Evolutionary conservation across 2,329 filamentous ascomycete genomes (phyloP).

Genomic region (Monosporascus sp.): DNA sequence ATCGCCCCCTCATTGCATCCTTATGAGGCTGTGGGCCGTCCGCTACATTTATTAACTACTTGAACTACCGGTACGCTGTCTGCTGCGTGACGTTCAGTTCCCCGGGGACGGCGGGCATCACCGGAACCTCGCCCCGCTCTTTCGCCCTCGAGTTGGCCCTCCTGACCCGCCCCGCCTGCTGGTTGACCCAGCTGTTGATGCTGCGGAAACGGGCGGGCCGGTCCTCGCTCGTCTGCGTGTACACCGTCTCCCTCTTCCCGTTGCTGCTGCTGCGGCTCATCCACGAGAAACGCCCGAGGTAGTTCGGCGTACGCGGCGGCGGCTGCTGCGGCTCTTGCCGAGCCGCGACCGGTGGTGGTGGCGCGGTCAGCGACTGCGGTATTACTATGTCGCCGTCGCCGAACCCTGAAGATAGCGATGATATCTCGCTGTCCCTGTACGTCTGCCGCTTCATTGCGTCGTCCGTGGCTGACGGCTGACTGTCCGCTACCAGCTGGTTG

Average conservation of each 20-base stretch:
- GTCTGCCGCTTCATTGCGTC: conserved; percentile 28
- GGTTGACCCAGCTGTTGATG: conserved; percentile 59
- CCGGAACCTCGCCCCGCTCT: conserved; percentile 22
- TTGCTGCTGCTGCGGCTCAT: conserved; percentile 17
- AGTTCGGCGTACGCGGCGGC: conserved; percentile 9
- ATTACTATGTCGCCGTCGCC: conserved; percentile 56
- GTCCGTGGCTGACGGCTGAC: conserved; percentile 31
- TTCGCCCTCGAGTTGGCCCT: conserved; percentile 37
- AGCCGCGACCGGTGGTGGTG: conserved; percentile 6
- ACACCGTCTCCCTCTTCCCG: conserved; percentile 42
- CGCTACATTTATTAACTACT: neutral
- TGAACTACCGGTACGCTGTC: conserved; percentile 16
- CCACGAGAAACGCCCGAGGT: conserved; percentile 31
- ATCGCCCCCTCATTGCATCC: neutral
- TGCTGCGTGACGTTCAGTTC: conserved; percentile 15
- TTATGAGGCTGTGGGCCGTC: neutral
- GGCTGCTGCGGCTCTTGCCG: neutral
- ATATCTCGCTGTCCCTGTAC: conserved; percentile 45
- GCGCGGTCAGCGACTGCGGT: conserved; percentile 20
- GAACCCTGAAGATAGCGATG: conserved; percentile 60
- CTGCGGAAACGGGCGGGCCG: conserved; percentile 50
- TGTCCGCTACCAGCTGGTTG: conserved; percentile 33
- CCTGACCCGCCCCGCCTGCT: conserved; percentile 53
- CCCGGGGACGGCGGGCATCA: conserved; percentile 20
- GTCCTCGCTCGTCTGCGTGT: conserved; percentile 50